Evolutionary conservation across 768 basidiomycete genomes (phyloP).

Genomic region (Ramaria sp.): DNA sequence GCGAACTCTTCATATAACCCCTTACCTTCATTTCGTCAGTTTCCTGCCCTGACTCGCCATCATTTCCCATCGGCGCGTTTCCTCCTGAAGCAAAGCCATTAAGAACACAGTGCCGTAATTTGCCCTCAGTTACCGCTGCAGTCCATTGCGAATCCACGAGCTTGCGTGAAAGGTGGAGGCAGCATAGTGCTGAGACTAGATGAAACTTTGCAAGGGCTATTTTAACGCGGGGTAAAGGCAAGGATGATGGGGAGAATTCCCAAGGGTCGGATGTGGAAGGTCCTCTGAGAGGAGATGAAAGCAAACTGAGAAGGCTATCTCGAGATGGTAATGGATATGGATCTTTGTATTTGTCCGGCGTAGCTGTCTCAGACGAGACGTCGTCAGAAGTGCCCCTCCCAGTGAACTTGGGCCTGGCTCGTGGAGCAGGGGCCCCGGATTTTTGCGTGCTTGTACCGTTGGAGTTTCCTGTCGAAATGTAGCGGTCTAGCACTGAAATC

Average conservation of each 20-base stretch:
- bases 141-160: background rate
- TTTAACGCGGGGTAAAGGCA: background rate
- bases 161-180: background rate
- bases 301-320: background rate
- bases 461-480: background rate
- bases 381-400: background rate
- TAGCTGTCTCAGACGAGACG: background rate
- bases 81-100: background rate
- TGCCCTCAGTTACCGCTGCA: background rate
- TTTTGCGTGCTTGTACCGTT: background rate
- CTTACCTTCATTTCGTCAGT: background rate
- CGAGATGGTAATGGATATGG: background rate
- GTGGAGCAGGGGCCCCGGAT: background rate
- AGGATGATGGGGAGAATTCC: background rate
- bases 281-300: background rate
- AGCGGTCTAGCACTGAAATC: background rate
- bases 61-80: background rate
- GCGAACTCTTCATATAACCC: background rate
- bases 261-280: background rate
- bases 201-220: slow-evolving; percentile 2
- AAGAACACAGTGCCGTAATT: background rate
- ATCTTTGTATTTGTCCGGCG: background rate
- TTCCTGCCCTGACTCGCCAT: background rate
- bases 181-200: background rate
- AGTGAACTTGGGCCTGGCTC: background rate